phyloP scores from a whole-genome alignment of 75 land plant genomes.

The Isoetes taiwanensis region DNA sequence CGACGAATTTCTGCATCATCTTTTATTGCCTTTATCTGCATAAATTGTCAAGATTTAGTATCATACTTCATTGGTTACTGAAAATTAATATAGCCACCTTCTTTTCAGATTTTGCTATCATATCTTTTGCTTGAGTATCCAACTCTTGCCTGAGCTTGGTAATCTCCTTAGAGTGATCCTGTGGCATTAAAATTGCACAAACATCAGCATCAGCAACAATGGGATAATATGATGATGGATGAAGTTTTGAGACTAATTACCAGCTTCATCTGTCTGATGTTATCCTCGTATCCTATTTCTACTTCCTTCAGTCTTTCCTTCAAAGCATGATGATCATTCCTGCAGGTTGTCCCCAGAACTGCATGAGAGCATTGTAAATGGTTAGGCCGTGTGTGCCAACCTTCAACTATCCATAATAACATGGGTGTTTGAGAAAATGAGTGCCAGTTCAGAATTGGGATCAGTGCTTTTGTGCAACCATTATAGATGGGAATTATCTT shows the following conservation, averaged over 20 bases:
- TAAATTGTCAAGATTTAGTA: not conserved
- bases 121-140: conserved; percentile 20
- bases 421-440: no score
- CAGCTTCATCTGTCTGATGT: conserved; percentile 21
- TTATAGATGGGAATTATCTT: no score
- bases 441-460: no score
- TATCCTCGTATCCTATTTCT: conserved; percentile 26
- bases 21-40: conserved; percentile 17
- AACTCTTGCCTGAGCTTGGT: conserved; percentile 32
- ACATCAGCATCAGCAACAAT: not conserved
- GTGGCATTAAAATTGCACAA: not conserved
- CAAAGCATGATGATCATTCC: conserved; percentile 23
- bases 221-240: not conserved
- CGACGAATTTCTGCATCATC: conserved; percentile 25
- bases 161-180: conserved; percentile 33
- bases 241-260: conserved; percentile 5
- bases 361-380: conserved; percentile 6
- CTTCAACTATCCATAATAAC: no score
- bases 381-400: no score
- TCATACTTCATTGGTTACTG: not conserved
- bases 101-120: conserved; percentile 19
- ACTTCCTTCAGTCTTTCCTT: conserved; percentile 21
- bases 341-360: conserved; percentile 17
- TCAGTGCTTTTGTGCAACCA: no score
- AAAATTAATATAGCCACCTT: conserved; percentile 10